phyloP scores from a whole-genome alignment of 2,329 filamentous ascomycete species.

The Didymella keratinophila region DNA sequence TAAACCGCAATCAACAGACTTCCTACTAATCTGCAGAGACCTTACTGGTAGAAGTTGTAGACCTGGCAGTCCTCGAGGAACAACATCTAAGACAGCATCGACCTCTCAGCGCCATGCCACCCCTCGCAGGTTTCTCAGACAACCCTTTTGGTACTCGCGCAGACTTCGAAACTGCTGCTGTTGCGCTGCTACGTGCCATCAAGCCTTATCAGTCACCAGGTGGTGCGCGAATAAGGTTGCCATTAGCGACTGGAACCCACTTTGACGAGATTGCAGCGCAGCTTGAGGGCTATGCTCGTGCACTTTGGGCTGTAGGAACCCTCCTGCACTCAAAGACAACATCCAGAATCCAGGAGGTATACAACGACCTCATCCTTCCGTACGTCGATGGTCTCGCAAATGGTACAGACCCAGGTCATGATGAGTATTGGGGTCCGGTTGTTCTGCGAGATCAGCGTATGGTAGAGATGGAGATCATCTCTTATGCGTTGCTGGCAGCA shows the following conservation, averaged over 20 bases:
- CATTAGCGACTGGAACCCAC: conserved; percentile 44
- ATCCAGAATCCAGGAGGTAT: conserved; percentile 21
- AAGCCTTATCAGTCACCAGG: conserved; percentile 42
- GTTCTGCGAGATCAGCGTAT: conserved; percentile 60
- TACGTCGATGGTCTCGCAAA: conserved; percentile 45
- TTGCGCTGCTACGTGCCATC: conserved; percentile 35
- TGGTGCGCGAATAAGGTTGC: conserved; percentile 44
- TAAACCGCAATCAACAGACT: too few species aligned
- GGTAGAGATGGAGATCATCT: conserved; percentile 63
- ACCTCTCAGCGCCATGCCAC: conserved; percentile 33
- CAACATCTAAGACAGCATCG: background rate
- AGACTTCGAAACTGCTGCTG: conserved; percentile 38
- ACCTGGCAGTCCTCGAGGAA: background rate
- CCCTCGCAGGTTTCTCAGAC: conserved; percentile 40
- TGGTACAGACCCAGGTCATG: conserved; percentile 45
- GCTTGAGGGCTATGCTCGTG: conserved; percentile 46
- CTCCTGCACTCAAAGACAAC: conserved; percentile 31
- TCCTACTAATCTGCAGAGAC: background rate
- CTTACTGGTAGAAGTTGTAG: background rate
- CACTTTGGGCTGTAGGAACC: conserved; percentile 45
- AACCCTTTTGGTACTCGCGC: conserved; percentile 35
- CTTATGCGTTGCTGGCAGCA: conserved; percentile 58
- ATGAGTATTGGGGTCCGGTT: conserved; percentile 60
- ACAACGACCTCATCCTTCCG: conserved; percentile 32
- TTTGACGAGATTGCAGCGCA: conserved; percentile 49